phyloP scores from a whole-genome alignment of 1,284 basidiomycete species.

The Tremellales sp. region DNA sequence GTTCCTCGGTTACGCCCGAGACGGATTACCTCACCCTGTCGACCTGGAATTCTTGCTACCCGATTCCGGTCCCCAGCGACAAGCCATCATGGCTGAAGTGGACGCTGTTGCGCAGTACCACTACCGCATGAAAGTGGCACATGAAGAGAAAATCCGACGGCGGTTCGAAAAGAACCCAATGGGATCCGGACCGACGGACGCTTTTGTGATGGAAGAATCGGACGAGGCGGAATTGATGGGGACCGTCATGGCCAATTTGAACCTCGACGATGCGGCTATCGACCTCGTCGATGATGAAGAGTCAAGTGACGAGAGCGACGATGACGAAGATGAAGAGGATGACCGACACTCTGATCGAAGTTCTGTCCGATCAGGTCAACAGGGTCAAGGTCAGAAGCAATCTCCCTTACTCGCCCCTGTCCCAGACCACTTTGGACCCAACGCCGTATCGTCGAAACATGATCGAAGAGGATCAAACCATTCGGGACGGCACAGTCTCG shows the following conservation, averaged over 20 bases:
- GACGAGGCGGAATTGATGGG: slow-evolving; percentile 72
- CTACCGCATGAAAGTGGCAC: slow-evolving; percentile 82
- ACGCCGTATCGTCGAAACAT: background rate
- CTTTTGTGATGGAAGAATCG: slow-evolving; percentile 53
- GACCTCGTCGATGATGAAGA: slow-evolving; percentile 74
- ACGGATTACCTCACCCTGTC: slow-evolving; percentile 64
- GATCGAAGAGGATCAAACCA: background rate
- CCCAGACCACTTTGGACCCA: background rate
- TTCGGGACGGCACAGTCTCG: slow-evolving; percentile 10
- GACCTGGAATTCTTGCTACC: slow-evolving; percentile 84
- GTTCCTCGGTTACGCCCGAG: slow-evolving; percentile 87
- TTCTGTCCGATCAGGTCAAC: background rate
- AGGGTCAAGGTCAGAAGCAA: background rate
- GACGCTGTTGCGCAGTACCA: slow-evolving; percentile 84
- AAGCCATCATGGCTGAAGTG: slow-evolving; percentile 73
- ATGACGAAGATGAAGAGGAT: slow-evolving; percentile 47
- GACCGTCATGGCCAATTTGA: slow-evolving; percentile 70
- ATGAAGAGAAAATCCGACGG: slow-evolving; percentile 79
- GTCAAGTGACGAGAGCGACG: slow-evolving; percentile 58
- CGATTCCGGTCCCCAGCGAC: slow-evolving; percentile 67
- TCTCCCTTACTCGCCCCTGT: background rate
- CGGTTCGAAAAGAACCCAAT: slow-evolving; percentile 59
- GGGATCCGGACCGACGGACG: slow-evolving; percentile 43
- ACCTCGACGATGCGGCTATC: slow-evolving; percentile 69
- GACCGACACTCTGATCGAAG: slow-evolving; percentile 12